Percentiles rank a stretch among this genome's conserved stretches.
phyloP scores from a whole-genome alignment of 306 rosid species.

The Benincasa hispida region DNA sequence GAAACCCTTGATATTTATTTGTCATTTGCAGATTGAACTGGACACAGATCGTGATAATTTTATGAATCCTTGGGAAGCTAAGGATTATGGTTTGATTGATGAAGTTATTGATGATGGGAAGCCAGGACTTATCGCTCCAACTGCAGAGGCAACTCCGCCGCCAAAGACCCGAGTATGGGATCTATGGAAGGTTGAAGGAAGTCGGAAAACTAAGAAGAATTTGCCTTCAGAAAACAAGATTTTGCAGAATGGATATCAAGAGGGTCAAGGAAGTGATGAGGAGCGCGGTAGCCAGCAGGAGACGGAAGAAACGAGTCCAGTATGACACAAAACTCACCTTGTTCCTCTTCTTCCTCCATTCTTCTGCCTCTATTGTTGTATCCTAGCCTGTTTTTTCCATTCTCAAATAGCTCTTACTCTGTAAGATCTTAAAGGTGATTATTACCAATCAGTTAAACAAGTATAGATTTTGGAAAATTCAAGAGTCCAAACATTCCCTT shows the following conservation, averaged over 20 bases:
- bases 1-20: not conserved
- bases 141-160: conserved; percentile 44
- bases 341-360: not conserved
- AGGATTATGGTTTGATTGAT: conserved; percentile 79
- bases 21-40: conserved; percentile 45
- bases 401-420: not conserved
- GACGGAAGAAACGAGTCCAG: conserved; percentile 40
- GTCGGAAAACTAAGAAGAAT: conserved; percentile 38
- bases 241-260: conserved; percentile 24
- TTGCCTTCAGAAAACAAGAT: conserved; percentile 56
- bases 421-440: conserved; percentile 2
- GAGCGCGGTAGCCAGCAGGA: conserved; percentile 27
- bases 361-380: not conserved
- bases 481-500: no score
- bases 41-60: conserved; percentile 85
- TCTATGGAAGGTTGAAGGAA: conserved; percentile 47
- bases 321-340: conserved; percentile 17
- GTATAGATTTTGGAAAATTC: no score
- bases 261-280: conserved; percentile 21
- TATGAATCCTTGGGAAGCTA: conserved; percentile 93
- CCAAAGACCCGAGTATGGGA: conserved; percentile 51
- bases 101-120: conserved; percentile 83
- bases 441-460: not conserved
- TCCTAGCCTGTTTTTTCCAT: not conserved
- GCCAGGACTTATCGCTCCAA: conserved; percentile 85